These are phyloP conservation scores for Delphinella strobiligena DNA, from an alignment of 2,329 filamentous ascomycete genomes.

Conservation along the genomic window DNA sequence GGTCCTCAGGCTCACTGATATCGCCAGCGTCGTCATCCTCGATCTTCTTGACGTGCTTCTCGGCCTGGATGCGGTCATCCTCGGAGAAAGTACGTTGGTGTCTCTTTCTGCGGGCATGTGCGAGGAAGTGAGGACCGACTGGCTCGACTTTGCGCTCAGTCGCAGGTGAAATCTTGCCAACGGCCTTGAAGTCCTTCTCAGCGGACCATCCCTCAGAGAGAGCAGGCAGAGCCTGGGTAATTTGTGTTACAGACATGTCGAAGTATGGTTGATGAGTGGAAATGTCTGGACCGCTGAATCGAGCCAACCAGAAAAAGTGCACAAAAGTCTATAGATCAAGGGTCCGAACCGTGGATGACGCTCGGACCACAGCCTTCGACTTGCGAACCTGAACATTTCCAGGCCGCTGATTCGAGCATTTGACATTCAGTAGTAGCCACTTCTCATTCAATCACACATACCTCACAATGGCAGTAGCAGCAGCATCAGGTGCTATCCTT, in stretches of 20 bases:
- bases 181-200: constrained; percentile 83
- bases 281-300: neutral
- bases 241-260: constrained; percentile 53
- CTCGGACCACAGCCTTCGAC: neutral
- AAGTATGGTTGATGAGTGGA: constrained; percentile 4
- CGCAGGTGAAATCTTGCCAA: constrained; percentile 64
- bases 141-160: constrained; percentile 86
- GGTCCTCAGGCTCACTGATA: constrained; percentile 87
- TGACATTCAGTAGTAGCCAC: neutral
- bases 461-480: neutral
- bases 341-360: neutral
- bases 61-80: constrained; percentile 93
- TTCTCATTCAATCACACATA: neutral
- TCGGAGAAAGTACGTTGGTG: constrained; percentile 98
- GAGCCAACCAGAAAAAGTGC: too few species aligned
- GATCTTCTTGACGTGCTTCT: constrained; percentile 88
- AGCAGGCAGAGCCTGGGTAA: constrained; percentile 56
- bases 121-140: constrained; percentile 93
- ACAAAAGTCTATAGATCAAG: too few species aligned
- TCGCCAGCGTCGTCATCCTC: constrained; percentile 85
- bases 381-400: neutral
- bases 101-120: constrained; percentile 82
- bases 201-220: constrained; percentile 71
- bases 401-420: neutral
- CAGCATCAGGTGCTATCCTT: neutral